phyloP scores from a whole-genome alignment of 768 basidiomycete species.

The Russula compacta region DNA sequence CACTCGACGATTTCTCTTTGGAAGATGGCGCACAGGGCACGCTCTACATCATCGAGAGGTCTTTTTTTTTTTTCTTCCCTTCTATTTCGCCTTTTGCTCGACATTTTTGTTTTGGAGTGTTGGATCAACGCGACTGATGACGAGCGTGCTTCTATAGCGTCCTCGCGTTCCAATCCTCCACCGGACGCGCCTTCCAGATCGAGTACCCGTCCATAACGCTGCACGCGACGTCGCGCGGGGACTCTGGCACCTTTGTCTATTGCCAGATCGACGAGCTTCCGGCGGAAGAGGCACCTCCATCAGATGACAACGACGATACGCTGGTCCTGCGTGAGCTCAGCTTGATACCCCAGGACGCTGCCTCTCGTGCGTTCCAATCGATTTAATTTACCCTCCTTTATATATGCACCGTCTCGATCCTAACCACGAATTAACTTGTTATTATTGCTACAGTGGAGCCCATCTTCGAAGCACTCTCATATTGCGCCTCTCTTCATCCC shows the following conservation, averaged over 20 bases:
- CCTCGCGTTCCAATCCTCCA: slow-evolving; percentile 65
- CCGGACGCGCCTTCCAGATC: slow-evolving; percentile 71
- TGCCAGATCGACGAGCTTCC: slow-evolving; percentile 84
- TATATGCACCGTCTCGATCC: background rate
- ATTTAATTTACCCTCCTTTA: too few relatives aligned
- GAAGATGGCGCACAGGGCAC: slow-evolving; percentile 51
- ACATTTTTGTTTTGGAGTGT: too few relatives aligned
- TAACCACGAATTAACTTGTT: background rate
- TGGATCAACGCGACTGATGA: background rate
- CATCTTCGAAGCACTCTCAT: slow-evolving; percentile 81
- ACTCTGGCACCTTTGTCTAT: slow-evolving; percentile 65
- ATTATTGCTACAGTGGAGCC: slow-evolving; percentile 49
- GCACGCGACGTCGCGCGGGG: slow-evolving; percentile 80
- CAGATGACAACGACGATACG: slow-evolving; percentile 35
- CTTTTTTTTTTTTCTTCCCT: slow-evolving; percentile 10
- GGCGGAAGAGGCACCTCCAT: slow-evolving; percentile 19
- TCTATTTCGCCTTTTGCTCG: background rate
- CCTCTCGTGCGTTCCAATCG: slow-evolving; percentile 44
- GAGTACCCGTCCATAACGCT: slow-evolving; percentile 86
- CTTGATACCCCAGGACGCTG: slow-evolving; percentile 54
- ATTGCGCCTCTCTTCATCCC: slow-evolving; percentile 80
- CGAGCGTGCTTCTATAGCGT: slow-evolving; percentile 34
- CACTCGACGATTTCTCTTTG: slow-evolving; percentile 47
- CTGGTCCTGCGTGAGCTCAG: slow-evolving; percentile 69
- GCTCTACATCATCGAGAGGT: slow-evolving; percentile 86